phyloP scores from a whole-genome alignment of 495 filamentous ascomycete genomes.

The Penicillium pancosmium region DNA sequence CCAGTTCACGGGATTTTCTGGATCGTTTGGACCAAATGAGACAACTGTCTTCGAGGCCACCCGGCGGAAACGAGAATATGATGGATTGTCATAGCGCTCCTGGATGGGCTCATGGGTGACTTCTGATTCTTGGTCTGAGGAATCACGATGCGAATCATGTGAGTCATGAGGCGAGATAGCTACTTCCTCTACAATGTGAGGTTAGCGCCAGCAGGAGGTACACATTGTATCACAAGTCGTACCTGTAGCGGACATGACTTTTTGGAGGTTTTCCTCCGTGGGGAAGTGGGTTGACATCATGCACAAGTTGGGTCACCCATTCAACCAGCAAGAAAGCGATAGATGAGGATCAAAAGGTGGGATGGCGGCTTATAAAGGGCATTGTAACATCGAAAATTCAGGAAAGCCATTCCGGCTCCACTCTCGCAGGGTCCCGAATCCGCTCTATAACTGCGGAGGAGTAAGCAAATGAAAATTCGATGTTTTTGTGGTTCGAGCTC shows the following conservation, averaged over 20 bases:
- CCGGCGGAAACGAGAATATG: conserved; percentile 31
- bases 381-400: conserved; percentile 9
- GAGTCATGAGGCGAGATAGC: conserved; percentile 19
- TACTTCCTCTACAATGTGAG: conserved; percentile 14
- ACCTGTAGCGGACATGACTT: conserved; percentile 30
- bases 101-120: conserved; percentile 34
- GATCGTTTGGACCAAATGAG: conserved; percentile 57
- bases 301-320: conserved; percentile 5
- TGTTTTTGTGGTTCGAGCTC: conserved; percentile 17
- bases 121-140: conserved; percentile 26
- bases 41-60: conserved; percentile 42
- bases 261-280: conserved; percentile 27
- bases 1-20: conserved; percentile 69
- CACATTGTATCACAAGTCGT: background rate
- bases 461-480: conserved; percentile 15
- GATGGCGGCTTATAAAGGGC: conserved; percentile 9
- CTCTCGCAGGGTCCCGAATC: conserved; percentile 14
- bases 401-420: conserved; percentile 9
- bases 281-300: conserved; percentile 26
- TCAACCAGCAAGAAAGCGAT: background rate
- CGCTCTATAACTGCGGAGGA: conserved; percentile 7
- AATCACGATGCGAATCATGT: conserved; percentile 12
- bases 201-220: background rate
- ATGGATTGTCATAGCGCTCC: conserved; percentile 33
- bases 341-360: conserved; percentile 10